phyloP scores from a whole-genome alignment of 495 filamentous ascomycete species.

The Rhizodiscina lignyota region DNA sequence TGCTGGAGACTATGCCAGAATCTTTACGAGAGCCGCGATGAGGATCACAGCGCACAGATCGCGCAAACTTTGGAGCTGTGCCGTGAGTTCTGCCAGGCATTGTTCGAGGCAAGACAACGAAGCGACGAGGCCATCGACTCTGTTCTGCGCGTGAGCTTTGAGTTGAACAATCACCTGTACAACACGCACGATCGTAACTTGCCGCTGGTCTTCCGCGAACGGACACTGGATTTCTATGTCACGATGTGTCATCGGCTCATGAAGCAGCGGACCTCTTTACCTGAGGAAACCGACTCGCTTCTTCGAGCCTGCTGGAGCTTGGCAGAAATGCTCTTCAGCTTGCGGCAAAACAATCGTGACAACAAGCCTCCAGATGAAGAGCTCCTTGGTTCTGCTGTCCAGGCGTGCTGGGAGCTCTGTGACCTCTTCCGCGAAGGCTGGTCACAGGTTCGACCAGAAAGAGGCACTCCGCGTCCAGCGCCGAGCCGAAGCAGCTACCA shows the following conservation, averaged over 20 bases:
- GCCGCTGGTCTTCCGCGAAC: conserved; percentile 75
- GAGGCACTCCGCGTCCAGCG: conserved; percentile 69
- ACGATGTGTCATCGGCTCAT: conserved; percentile 83
- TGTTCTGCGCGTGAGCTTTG: conserved; percentile 77
- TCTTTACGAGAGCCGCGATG: conserved; percentile 63
- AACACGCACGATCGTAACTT: conserved; percentile 76
- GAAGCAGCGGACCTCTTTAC: conserved; percentile 68
- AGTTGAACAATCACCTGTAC: conserved; percentile 87
- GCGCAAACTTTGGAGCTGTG: conserved; percentile 69
- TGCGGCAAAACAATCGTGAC: conserved; percentile 68
- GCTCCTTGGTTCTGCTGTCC: conserved; percentile 67
- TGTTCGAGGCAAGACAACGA: conserved; percentile 68
- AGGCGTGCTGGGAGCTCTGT: conserved; percentile 89
- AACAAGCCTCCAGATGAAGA: conserved; percentile 63
- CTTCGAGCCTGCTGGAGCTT: conserved; percentile 79
- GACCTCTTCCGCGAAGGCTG: conserved; percentile 88
- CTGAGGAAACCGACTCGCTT: conserved; percentile 65
- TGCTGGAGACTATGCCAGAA: conserved; percentile 86
- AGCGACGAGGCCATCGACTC: conserved; percentile 67
- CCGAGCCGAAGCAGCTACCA: too few species aligned
- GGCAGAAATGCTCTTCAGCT: conserved; percentile 85
- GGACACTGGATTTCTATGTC: conserved; percentile 86
- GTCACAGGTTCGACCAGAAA: conserved; percentile 74
- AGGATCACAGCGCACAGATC: conserved; percentile 55
- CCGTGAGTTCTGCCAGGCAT: conserved; percentile 75